Conservation (phyloP, 2,329 filamentous ascomycete species). For the Fusarium oligoseptatum region DNA sequence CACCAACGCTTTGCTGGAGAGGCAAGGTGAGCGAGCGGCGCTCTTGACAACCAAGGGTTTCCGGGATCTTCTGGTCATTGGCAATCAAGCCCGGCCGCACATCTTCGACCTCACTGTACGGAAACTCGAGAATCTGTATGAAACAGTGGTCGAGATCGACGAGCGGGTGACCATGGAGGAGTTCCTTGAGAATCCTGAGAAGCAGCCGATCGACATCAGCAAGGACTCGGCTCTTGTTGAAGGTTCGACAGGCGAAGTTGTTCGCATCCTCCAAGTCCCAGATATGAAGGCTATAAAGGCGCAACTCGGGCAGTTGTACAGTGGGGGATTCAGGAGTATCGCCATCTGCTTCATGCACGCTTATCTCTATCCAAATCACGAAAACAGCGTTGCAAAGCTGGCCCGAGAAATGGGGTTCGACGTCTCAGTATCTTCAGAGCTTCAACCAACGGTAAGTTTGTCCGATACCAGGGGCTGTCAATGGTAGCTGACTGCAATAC, state of each 20-base stretch:
- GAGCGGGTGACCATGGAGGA: slow-evolving; percentile 86
- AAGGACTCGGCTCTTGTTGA: too few relatives aligned
- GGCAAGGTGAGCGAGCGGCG: slow-evolving; percentile 88
- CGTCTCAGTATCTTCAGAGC: slow-evolving; percentile 67
- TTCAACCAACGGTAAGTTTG: slow-evolving; percentile 53
- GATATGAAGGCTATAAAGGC: not conserved
- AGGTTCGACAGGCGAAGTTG: not conserved
- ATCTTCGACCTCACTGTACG: slow-evolving; percentile 65
- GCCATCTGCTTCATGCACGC: not conserved
- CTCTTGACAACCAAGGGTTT: slow-evolving; percentile 89
- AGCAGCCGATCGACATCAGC: not conserved
- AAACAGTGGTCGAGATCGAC: slow-evolving; percentile 84
- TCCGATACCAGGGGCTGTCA: too few relatives aligned
- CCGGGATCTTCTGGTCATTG: slow-evolving; percentile 58
- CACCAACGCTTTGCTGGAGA: slow-evolving; percentile 88
- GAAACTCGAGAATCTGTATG: slow-evolving; percentile 88
- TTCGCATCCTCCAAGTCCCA: not conserved
- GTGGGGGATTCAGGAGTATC: not conserved
- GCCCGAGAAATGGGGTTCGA: slow-evolving; percentile 81
- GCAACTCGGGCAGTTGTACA: not conserved
- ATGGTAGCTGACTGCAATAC: too few relatives aligned
- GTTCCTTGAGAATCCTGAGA: slow-evolving; percentile 76
- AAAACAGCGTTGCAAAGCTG: slow-evolving; percentile 71
- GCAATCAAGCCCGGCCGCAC: not conserved
- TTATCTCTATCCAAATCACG: not conserved